A percentile compares a stretch with the other conserved stretches of the same genome.
These are phyloP conservation scores for Colletotrichum orbiculare DNA, from an alignment of 2,329 filamentous ascomycete species.

Conservation along the genomic window DNA sequence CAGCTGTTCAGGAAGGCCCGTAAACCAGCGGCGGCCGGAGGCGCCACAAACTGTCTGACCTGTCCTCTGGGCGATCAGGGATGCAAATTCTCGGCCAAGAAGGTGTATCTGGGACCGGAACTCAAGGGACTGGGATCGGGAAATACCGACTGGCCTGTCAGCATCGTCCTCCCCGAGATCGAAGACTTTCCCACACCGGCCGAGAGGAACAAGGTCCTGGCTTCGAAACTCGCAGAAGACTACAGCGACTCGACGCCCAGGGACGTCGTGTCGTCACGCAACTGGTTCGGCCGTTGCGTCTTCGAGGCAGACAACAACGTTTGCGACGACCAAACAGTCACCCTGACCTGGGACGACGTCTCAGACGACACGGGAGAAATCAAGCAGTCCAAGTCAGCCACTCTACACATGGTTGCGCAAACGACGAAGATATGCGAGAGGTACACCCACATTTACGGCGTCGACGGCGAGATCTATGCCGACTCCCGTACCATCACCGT, in stretches of 20 bases:
- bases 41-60: slow-evolving; percentile 86
- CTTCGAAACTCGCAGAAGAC: slow-evolving; percentile 61
- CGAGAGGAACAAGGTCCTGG: slow-evolving; percentile 52
- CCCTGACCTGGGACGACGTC: slow-evolving; percentile 86
- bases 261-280: slow-evolving; percentile 60
- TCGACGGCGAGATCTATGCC: slow-evolving; percentile 85
- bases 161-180: slow-evolving; percentile 91
- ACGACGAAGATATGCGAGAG: slow-evolving; percentile 89
- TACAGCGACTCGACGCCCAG: slow-evolving; percentile 62
- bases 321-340: slow-evolving; percentile 91
- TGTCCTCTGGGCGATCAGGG: slow-evolving; percentile 76
- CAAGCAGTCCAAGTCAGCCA: slow-evolving; percentile 74
- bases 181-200: slow-evolving; percentile 72
- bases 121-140: slow-evolving; percentile 70
- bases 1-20: slow-evolving; percentile 81
- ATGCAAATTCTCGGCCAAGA: slow-evolving; percentile 88
- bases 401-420: slow-evolving; percentile 94
- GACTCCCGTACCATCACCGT: slow-evolving; percentile 82
- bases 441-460: slow-evolving; percentile 87
- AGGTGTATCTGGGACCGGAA: slow-evolving; percentile 80
- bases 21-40: slow-evolving; percentile 80
- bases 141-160: slow-evolving; percentile 83
- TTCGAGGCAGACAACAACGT: slow-evolving; percentile 95
- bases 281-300: slow-evolving; percentile 95
- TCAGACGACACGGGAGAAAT: slow-evolving; percentile 37